These are phyloP conservation scores for Solanum tarijense DNA, from an alignment of 257 asterid species.

Conservation along the genomic window DNA sequence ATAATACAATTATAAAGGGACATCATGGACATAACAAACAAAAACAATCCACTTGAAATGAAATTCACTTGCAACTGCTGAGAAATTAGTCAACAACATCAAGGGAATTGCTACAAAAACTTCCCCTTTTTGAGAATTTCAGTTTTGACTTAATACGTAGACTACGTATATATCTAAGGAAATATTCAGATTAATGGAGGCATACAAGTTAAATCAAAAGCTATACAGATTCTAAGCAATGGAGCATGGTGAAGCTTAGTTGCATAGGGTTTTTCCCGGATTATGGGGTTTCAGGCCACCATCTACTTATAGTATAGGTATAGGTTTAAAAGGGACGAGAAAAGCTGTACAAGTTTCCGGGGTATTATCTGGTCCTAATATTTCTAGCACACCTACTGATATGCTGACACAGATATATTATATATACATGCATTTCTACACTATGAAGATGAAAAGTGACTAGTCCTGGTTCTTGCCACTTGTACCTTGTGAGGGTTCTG, in stretches of 20 bases:
- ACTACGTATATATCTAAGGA: not conserved
- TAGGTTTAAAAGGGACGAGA: not conserved
- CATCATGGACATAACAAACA: not conserved
- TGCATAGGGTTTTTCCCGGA: not conserved
- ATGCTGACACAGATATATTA: not conserved
- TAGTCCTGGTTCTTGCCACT: not conserved
- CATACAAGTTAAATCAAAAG: not conserved
- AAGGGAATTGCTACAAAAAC: not conserved
- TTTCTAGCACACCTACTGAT: not conserved
- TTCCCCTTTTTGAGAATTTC: not conserved
- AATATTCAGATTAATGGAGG: not conserved
- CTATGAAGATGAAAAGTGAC: not conserved
- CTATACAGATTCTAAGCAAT: not conserved
- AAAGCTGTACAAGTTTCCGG: not conserved
- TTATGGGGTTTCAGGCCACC: not conserved
- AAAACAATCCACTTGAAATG: not conserved
- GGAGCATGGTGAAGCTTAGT: not conserved
- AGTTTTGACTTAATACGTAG: not conserved
- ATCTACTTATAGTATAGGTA: not conserved
- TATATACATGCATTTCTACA: constrained; percentile 1
- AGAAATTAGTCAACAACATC: not conserved
- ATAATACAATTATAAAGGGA: not conserved
- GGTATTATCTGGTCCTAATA: not conserved
- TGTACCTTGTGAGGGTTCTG: not conserved
- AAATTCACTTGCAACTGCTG: not conserved